Percentiles rank a stretch among this genome's conserved stretches.
Conservation (phyloP, 129 eudicot genomes). For the Flaveria ramosissima region DNA sequence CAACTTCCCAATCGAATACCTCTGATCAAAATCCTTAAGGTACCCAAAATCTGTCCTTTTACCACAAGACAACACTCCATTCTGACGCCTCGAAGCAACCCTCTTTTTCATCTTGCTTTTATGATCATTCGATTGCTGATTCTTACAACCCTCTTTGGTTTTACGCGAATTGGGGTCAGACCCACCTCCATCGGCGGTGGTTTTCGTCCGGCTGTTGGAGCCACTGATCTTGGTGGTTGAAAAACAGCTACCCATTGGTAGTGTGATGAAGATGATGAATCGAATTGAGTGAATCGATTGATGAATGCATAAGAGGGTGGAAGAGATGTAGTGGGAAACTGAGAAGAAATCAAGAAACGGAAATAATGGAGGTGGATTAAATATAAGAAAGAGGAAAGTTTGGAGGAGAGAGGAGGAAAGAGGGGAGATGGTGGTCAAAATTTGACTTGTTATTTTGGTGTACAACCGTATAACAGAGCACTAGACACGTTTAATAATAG, state of each 20-base stretch:
- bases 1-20: conserved; percentile 79
- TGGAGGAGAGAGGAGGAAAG: conserved; percentile 45
- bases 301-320: background rate
- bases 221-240: conserved; percentile 66
- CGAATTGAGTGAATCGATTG: conserved; percentile 24
- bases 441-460: no score
- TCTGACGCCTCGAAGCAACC: conserved; percentile 41
- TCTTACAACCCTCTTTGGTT: conserved; percentile 9
- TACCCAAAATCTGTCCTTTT: conserved; percentile 93
- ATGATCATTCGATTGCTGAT: conserved; percentile 28
- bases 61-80: conserved; percentile 72
- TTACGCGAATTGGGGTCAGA: conserved; percentile 29
- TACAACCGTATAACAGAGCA: no score
- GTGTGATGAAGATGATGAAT: conserved; percentile 17
- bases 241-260: conserved; percentile 64
- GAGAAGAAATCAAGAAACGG: conserved; percentile 28
- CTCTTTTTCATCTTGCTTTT: conserved; percentile 36
- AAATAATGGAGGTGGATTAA: conserved; percentile 15
- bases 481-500: no score
- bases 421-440: conserved; percentile 55
- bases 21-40: conserved; percentile 72
- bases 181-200: conserved; percentile 35
- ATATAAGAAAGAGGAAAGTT: conserved; percentile 48
- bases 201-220: conserved; percentile 46
- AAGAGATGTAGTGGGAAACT: background rate